Base-by-base conservation (phyloP, 2,329 filamentous ascomycete species). In the Ophiosphaerella herpotricha region DNA sequence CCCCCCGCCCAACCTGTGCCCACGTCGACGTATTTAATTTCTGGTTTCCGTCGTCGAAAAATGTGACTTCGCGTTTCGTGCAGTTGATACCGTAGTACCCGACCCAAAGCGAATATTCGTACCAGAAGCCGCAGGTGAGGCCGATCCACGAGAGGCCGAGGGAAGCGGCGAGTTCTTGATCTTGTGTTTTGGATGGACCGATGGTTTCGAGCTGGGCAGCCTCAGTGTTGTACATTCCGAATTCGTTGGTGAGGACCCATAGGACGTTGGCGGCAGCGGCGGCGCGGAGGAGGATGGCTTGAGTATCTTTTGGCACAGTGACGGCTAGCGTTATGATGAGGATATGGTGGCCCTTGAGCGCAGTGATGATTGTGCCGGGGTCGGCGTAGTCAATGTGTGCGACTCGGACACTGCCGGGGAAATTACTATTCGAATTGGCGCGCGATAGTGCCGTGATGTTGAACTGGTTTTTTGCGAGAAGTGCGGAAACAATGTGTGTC, bases 381-480 rank as follows among this genome's bases (percentile, higher is more conserved):
- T 75, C 59, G n/a, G 53, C 77, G 64, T 85, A 85, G 70, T 83
- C 69, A 49, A 81, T 74, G 8, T 61, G 65, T 18, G 69, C 73
- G 32, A 76, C 62, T 4, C 61, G 57, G 38, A 80, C 66, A 16
- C 69, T 77, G 0, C 61, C 54, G 7, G 77, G 78, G 3, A 82
- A 66, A 0, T 57, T 71, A 50, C 57, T 68, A 3, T 64, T 74
- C 56, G 78, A 79, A 26, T 73, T 75, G 66, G 21, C 60, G 38
- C 81, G 79, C 1, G 77, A 77, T 35, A 84, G 66, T 51, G 78
- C 79, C 1, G 80, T 83, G 51, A 84, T 66, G 12, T 58, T 76
- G 37, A 55, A 59, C 62, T 81, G 78, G 39, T 76, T 75, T 46
- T 77, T 77, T 23, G 71, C 74, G 33, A 78, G 58, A 4, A 82